Base-by-base conservation (phyloP, 2,329 filamentous ascomycete genomes). In the Zymoseptoria pseudotritici region DNA sequence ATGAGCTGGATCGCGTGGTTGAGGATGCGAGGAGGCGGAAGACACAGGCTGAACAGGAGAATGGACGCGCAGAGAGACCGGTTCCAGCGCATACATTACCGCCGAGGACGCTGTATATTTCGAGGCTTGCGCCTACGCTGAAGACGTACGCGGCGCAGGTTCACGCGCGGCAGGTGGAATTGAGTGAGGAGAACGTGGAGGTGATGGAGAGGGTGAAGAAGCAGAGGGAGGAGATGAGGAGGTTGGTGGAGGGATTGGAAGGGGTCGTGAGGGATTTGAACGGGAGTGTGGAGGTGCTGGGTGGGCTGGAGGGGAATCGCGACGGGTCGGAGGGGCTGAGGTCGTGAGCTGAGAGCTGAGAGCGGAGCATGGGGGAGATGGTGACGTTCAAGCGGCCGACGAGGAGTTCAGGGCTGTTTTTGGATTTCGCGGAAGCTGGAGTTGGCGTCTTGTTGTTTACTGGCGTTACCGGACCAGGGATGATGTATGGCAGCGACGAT, bases 1-100 rank as follows among this genome's bases (percentile, higher is more conserved):
- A 87, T 69, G 82, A 83, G 58, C 74, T 87, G 63, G 85, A 87
- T 68, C 74, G 78, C 46, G 74, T 85, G 63, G 79, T 87, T 26
- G 80, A 79, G 26, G 84, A 86, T 63, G 85, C 84, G 10, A 80
- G 78, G 66, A 70, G 72, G 64, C 75, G 83, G 64, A 83, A 78
- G 71, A 77, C 78, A 57, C 70, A 69, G 55, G 75, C 74, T 1
- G 67, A 77, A 70, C 68, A 71, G 56, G 61, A 72, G 67, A 67
- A 67, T 73, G 63, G 72, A 73, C 52, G 69, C 71, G 4, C 65
- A 68, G 22, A 70, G 73, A 1, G 68, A 73, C 55, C 62, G 2
- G 57, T 78, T 56, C 76, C 80, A 80, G 84, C 83, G 19, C 84
- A 87, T 72, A 84, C 80, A 0, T 74, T 86, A 20, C 77, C 81